A percentile compares a stretch with the other conserved stretches of the same genome.
Evolutionary conservation across 352 stramenopile genomes (phyloP).

Genomic region (Phytophthora citricola): DNA sequence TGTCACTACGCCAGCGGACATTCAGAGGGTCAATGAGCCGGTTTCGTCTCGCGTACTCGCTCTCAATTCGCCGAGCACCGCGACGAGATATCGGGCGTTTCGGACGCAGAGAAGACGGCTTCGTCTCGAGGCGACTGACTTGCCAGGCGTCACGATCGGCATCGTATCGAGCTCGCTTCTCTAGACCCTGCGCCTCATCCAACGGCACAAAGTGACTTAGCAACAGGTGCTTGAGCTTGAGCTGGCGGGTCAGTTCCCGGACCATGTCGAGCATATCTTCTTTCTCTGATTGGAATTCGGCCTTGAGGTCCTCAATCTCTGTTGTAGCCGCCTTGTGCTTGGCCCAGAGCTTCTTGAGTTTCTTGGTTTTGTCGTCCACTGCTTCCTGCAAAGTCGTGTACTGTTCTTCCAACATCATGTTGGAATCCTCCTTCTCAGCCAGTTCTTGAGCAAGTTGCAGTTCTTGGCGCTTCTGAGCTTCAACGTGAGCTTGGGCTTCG

Average conservation of each 20-base stretch:
- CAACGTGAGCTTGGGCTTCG: constrained; percentile 90
- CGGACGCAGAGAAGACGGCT: constrained; percentile 54
- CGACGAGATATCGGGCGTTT: constrained; percentile 69
- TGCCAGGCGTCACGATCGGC: constrained; percentile 91
- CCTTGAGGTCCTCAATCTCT: constrained; percentile 94
- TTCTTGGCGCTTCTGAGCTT: constrained; percentile 84
- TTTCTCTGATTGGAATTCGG: constrained; percentile 94
- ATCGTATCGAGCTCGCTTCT: constrained; percentile 90
- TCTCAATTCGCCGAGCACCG: constrained; percentile 88
- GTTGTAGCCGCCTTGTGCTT: constrained; percentile 92
- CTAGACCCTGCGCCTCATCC: constrained; percentile 70
- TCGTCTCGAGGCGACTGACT: constrained; percentile 75
- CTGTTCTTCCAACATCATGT: constrained; percentile 92
- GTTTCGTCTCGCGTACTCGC: constrained; percentile 88
- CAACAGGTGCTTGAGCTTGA: constrained; percentile 96
- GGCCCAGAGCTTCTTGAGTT: constrained; percentile 95
- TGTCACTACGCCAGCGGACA: constrained; percentile 88
- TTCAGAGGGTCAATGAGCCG: constrained; percentile 89
- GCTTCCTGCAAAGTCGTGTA: constrained; percentile 91
- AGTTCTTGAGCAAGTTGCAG: constrained; percentile 89
- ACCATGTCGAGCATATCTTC: constrained; percentile 96
- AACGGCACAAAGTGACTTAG: constrained; percentile 90
- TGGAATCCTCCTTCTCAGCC: constrained; percentile 94
- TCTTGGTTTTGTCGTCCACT: constrained; percentile 94
- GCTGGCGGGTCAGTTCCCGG: constrained; percentile 91